A percentile compares a stretch with the other conserved stretches of the same genome.
Conservation (phyloP, 75 land plant genomes). For the Ceratopteris richardii region DNA sequence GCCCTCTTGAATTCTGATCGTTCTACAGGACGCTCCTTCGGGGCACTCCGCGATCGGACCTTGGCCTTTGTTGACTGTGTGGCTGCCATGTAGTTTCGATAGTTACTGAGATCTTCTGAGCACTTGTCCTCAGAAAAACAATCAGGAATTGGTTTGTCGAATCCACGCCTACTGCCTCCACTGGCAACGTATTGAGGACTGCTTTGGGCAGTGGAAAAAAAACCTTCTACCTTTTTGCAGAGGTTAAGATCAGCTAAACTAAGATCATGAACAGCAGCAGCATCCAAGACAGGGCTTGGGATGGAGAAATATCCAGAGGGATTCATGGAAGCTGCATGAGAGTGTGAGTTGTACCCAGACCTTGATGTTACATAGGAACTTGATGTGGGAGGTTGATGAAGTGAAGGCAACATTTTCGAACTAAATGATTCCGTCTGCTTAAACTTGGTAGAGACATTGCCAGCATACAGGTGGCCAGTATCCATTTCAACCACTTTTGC, state of each 20-base stretch:
- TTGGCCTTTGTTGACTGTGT: conserved; percentile 87
- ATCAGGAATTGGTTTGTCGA: conserved; percentile 17
- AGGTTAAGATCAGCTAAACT: neutral
- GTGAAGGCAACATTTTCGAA: conserved; percentile 8
- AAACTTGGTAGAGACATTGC: too few species aligned
- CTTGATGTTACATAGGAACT: neutral
- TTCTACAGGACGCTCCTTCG: conserved; percentile 76
- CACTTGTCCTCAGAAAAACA: conserved; percentile 31
- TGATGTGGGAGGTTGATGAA: conserved; percentile 10
- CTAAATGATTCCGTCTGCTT: conserved; percentile 24
- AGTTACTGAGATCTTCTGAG: conserved; percentile 37
- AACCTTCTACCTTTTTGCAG: conserved; percentile 31
- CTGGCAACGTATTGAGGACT: conserved; percentile 58
- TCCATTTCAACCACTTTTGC: conserved; percentile 70
- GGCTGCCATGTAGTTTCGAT: conserved; percentile 91
- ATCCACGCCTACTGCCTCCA: conserved; percentile 19
- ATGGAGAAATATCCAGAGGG: neutral
- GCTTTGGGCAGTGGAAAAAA: conserved; percentile 50
- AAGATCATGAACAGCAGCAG: neutral
- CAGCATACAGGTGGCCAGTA: conserved; percentile 41
- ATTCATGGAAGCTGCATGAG: too few species aligned
- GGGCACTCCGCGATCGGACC: conserved; percentile 77
- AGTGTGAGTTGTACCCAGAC: too few species aligned
- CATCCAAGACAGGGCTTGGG: neutral
- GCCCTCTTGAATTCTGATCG: conserved; percentile 12